phyloP scores from a whole-genome alignment of 345 rosid species.

The Garcia nutans region DNA sequence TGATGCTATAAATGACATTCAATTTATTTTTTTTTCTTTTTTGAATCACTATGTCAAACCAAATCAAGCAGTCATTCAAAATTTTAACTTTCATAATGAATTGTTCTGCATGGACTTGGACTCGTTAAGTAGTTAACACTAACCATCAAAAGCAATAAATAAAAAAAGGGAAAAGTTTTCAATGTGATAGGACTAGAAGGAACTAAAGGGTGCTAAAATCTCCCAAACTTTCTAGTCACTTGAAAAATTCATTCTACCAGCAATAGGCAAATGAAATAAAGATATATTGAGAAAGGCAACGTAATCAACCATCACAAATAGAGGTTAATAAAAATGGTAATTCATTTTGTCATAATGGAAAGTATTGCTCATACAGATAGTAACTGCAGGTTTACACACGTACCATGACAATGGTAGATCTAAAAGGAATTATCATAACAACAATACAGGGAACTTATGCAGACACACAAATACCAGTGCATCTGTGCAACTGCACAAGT shows the following conservation, averaged over 20 bases:
- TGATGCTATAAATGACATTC: neutral
- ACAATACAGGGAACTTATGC: slow-evolving; percentile 10
- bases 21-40: too few species aligned
- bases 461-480: slow-evolving; percentile 10
- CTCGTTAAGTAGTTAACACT: neutral
- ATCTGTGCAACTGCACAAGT: neutral
- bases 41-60: neutral
- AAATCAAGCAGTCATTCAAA: too few species aligned
- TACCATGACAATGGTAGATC: slow-evolving; percentile 10
- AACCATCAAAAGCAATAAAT: neutral
- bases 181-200: neutral
- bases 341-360: neutral
- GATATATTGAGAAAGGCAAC: neutral
- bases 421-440: slow-evolving; percentile 8
- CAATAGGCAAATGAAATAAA: neutral
- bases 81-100: neutral
- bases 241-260: neutral
- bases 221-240: neutral
- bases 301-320: slow-evolving; percentile 16
- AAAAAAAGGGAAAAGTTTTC: neutral
- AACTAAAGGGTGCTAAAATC: neutral
- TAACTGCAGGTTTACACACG: slow-evolving; percentile 2
- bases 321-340: too few species aligned
- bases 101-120: too few species aligned
- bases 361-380: neutral